Evolutionary conservation across 176 grass and related monocot genomes (phyloP), one percentile per base, ranked within the genome.

Genomic region (Typha latifolia): DNA sequence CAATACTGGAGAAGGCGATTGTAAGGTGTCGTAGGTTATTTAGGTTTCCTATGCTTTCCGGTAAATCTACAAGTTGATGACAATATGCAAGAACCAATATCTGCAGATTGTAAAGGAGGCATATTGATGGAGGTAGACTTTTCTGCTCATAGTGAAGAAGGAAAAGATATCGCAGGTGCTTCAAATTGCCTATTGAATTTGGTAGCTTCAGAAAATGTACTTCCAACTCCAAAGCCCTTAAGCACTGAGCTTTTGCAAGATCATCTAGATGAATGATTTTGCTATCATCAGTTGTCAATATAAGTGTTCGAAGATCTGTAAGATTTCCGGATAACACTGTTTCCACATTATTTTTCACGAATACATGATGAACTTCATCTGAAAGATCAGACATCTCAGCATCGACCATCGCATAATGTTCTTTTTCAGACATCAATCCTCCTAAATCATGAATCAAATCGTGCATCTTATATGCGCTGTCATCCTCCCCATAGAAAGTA

Each of bases 21-120:
- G 53, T 21, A 49, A 78, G 49, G 48, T 69, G 62, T 14, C 34
- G 51, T n/a, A 76, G 62, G 14, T 37, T 66, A 8, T 66, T 53
- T 43, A 79, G 77, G 34, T 79, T 72, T 15, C 57, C 77, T 12
- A 79, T 72, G 19, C 24, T 12, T 55, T 63, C n/a, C 14, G 68
- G 13, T 24, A 79, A 72, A 10, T 79, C 12, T 21, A 5, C 6
- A 2, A 59, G 15, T 7, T 3, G n/a, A n/a, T 5, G 19, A 14
- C 0, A 47, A 16, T 47, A 12, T 48, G n/a, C 1, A 7, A 64
- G 61, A 72, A 8, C 48, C 4, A 64, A 53, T 18, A 5, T 66
- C 53, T 65, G 59, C 57, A 72, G 52, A 55, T 53, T 53, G 27
- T 66, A 72, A 61, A 78, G 66, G 37, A 61, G 49, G 20, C 48